These are phyloP conservation scores for Ogataea allantospora DNA, from an alignment of 805 yeast genomes.

Conservation along the genomic window DNA sequence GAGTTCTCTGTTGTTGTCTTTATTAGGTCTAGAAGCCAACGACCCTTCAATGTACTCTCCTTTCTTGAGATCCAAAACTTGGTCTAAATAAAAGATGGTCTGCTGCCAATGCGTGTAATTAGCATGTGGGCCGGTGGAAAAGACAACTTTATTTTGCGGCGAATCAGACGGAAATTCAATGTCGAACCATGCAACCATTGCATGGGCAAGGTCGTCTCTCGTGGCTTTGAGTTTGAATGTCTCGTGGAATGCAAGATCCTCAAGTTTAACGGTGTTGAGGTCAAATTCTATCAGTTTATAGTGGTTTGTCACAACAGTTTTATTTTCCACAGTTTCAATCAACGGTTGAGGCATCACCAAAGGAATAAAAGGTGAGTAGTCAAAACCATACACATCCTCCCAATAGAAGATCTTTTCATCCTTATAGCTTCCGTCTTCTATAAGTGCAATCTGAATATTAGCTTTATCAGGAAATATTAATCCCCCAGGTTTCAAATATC, in stretches of 20 bases:
- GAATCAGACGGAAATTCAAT: constrained; percentile 73
- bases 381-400: constrained; percentile 97
- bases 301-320: constrained; percentile 68
- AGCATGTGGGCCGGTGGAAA: constrained; percentile 93
- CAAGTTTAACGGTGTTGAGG: constrained; percentile 81
- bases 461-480: constrained; percentile 94
- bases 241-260: constrained; percentile 73
- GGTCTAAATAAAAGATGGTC: constrained; percentile 86
- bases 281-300: constrained; percentile 76
- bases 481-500: constrained; percentile 78
- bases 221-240: constrained; percentile 71
- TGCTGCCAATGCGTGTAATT: constrained; percentile 99
- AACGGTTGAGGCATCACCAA: constrained; percentile 90
- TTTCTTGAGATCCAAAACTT: constrained; percentile 69
- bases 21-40: constrained; percentile 75
- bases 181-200: constrained; percentile 92
- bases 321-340: constrained; percentile 89
- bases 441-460: constrained; percentile 82
- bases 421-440: constrained; percentile 91
- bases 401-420: constrained; percentile 89
- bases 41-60: constrained; percentile 77
- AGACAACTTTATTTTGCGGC: constrained; percentile 57
- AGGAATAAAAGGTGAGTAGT: constrained; percentile 85
- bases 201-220: constrained; percentile 81
- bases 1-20: constrained; percentile 79